Conservation (phyloP, 2,329 filamentous ascomycete genomes). For the Aspergillus chevalieri region DNA sequence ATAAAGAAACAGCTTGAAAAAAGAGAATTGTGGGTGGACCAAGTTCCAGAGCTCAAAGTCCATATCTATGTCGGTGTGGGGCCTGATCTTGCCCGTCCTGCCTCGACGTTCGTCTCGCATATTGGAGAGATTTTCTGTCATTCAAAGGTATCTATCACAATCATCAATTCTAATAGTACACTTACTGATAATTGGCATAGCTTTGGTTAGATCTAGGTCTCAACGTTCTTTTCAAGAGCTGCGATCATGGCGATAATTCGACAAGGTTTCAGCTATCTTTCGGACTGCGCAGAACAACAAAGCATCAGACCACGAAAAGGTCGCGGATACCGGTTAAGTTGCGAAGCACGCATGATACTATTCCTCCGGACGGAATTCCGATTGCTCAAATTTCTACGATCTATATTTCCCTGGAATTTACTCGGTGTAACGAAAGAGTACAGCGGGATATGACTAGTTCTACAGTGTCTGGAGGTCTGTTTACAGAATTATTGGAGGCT, state of each 20-base stretch:
- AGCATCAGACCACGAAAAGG: background rate
- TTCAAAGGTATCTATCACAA: constrained; percentile 15
- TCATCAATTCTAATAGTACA: no score
- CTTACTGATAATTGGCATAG: constrained; percentile 10
- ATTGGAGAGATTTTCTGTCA: constrained; percentile 18
- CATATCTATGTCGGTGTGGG: constrained; percentile 16
- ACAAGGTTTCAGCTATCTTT: constrained; percentile 14
- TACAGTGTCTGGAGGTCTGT: background rate
- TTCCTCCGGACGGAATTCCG: constrained; percentile 12
- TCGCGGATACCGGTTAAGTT: constrained; percentile 13
- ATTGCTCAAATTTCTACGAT: constrained; percentile 15
- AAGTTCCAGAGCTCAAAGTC: constrained; percentile 22
- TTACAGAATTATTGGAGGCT: background rate
- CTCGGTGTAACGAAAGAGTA: background rate
- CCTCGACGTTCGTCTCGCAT: constrained; percentile 8
- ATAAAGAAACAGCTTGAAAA: constrained; percentile 6
- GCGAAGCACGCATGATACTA: constrained; percentile 8
- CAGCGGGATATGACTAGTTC: background rate
- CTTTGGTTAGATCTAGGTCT: constrained; percentile 29
- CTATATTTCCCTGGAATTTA: constrained; percentile 15
- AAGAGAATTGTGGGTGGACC: constrained; percentile 22
- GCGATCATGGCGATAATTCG: constrained; percentile 2
- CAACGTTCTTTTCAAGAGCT: constrained; percentile 15
- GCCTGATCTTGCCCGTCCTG: background rate
- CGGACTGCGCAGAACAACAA: constrained; percentile 12